phyloP scores from a whole-genome alignment of 106 monocot genomes.

The Platanthera guangdongensis region DNA sequence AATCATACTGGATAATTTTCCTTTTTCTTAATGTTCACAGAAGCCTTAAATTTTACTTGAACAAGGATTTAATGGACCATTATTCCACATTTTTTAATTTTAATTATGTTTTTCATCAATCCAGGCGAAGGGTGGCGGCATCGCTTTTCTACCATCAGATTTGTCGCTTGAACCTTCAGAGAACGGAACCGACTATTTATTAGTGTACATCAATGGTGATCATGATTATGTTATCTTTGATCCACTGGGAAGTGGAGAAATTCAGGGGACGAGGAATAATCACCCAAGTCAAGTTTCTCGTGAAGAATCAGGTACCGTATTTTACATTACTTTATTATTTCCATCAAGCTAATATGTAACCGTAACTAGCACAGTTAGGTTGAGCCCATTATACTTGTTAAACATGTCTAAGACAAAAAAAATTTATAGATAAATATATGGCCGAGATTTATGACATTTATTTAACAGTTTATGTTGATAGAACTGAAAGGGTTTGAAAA shows the following conservation, averaged over 20 bases:
- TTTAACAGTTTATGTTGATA: too few species aligned
- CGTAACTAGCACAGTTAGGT: too few species aligned
- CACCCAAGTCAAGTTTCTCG: conserved; percentile 14
- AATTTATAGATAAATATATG: too few species aligned
- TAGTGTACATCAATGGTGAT: conserved; percentile 60
- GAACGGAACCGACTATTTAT: conserved; percentile 17
- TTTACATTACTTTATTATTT: not conserved
- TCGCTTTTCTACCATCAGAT: conserved; percentile 50
- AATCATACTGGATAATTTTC: too few species aligned
- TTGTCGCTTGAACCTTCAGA: conserved; percentile 16
- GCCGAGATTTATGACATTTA: too few species aligned
- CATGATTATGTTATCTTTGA: conserved; percentile 84
- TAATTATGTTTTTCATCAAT: not conserved
- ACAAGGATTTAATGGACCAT: not conserved
- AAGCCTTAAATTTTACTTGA: not conserved
- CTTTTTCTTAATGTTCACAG: too few species aligned
- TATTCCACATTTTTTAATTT: not conserved
- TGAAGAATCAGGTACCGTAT: conserved; percentile 44
- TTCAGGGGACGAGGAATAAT: conserved; percentile 16
- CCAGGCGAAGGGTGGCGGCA: conserved; percentile 70
- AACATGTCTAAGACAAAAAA: too few species aligned
- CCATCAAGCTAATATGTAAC: too few species aligned
- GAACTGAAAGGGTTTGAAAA: too few species aligned
- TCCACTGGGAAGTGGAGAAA: conserved; percentile 29
- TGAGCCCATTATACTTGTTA: too few species aligned